phyloP scores from a whole-genome alignment of 805 yeast genomes.

The Spathaspora sp. region DNA sequence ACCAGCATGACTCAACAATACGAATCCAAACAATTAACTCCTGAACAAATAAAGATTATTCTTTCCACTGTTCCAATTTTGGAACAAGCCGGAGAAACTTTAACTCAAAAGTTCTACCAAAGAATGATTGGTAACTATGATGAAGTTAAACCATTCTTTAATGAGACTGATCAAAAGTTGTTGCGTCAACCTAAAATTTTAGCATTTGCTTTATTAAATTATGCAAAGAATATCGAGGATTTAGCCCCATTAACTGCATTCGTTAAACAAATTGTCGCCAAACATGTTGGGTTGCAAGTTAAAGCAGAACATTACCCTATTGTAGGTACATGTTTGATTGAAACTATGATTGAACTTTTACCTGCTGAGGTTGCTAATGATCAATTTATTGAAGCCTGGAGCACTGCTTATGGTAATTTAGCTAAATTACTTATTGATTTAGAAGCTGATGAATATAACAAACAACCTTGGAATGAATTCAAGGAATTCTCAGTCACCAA shows the following conservation, averaged over 20 bases:
- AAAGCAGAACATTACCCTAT: conserved; percentile 62
- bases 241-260: conserved; percentile 48
- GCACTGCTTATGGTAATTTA: conserved; percentile 57
- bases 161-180: conserved; percentile 51
- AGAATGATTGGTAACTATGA: conserved; percentile 53
- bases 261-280: conserved; percentile 57
- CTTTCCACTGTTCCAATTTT: conserved; percentile 54
- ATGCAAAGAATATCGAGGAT: conserved; percentile 62
- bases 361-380: conserved; percentile 58
- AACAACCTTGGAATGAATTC: conserved; percentile 54
- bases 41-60: conserved; percentile 28
- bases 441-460: conserved; percentile 46
- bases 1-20: conserved; percentile 17
- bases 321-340: conserved; percentile 57
- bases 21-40: conserved; percentile 24
- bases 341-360: conserved; percentile 50
- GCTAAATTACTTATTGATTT: conserved; percentile 58
- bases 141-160: conserved; percentile 58
- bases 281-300: conserved; percentile 64
- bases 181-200: conserved; percentile 60
- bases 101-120: conserved; percentile 53
- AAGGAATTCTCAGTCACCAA: conserved; percentile 45
- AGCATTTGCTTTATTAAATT: conserved; percentile 57
- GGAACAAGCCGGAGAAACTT: conserved; percentile 49
- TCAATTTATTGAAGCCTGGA: conserved; percentile 61